Conservation (phyloP, 2,329 filamentous ascomycete species). For the Penicillium olsonii region DNA sequence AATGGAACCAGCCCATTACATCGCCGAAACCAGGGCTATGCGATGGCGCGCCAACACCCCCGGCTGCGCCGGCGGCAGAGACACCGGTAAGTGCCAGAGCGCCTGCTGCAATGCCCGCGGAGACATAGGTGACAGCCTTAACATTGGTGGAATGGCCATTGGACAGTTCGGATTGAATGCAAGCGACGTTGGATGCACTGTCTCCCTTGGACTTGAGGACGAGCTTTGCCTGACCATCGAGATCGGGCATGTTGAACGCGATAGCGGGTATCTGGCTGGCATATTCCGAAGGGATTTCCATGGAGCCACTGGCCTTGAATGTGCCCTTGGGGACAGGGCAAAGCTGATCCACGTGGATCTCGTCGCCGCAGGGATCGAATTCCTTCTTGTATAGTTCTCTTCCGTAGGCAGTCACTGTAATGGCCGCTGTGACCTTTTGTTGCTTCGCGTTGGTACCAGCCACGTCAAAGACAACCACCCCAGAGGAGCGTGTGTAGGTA, state of each 20-base stretch:
- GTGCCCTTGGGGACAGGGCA: conserved; percentile 79
- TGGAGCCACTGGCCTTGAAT: conserved; percentile 72
- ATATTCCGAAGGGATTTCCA: conserved; percentile 70
- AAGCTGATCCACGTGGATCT: conserved; percentile 68
- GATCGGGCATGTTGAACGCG: conserved; percentile 86
- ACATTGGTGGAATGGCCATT: conserved; percentile 84
- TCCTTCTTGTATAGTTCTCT: conserved; percentile 72
- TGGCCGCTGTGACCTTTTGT: conserved; percentile 77
- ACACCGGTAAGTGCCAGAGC: conserved; percentile 74
- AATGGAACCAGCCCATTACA: conserved; percentile 86
- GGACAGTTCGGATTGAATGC: conserved; percentile 75
- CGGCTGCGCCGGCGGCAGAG: conserved; percentile 65
- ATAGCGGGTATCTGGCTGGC: conserved; percentile 79
- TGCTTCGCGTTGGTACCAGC: conserved; percentile 70
- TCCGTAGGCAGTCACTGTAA: conserved; percentile 83
- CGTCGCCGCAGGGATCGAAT: conserved; percentile 78
- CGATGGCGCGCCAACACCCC: conserved; percentile 62
- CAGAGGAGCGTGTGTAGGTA: conserved; percentile 72
- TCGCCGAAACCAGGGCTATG: conserved; percentile 83
- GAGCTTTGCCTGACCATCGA: conserved; percentile 81
- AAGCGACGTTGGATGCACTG: conserved; percentile 66
- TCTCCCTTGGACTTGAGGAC: conserved; percentile 66
- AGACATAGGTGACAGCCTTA: conserved; percentile 77
- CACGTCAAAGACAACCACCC: conserved; percentile 77
- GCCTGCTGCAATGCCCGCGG: conserved; percentile 80